Base-by-base conservation (phyloP, 768 basidiomycete species). In the Tylopilus rubrobrunneus region DNA sequence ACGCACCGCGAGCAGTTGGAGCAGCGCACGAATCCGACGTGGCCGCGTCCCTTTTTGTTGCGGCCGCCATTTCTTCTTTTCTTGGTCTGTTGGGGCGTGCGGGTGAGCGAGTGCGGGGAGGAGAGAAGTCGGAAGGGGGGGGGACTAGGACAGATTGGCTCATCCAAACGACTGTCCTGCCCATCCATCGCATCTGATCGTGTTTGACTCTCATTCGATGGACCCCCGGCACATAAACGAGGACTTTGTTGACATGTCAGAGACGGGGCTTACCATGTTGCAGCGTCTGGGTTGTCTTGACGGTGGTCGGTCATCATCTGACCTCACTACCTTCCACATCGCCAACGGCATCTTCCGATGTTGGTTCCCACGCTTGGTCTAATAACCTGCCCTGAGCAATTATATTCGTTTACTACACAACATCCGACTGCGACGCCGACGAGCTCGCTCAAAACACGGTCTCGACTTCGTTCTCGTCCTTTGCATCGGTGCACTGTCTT, bases 1-100 rank as follows among this genome's bases (percentile, higher is more conserved):
- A 97, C 94, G 72, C 92, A 94, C 64, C 97, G 90, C 69, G 92
- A 92, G 84, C 97, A 99, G 86, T 99, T 99, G 63, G 94, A 95
- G 83, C 97, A 99, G 67, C 97, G 89, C 71, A 99, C 83, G 73
- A 90, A 92, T 59, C 74, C 81, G 73, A 93, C 91, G 76, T 97
- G 94, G 73, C 96, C 97, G 69, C 97, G 93, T 67, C 95, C 93
- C 73, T 95, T 92, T 83, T 98, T 97, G 93, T 97, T 98, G 68
- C 97, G 93, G 64, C 96, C 97, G 71, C 87, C 87, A 82, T 91
- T 93, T 90, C 95, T 88, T 92, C 95, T 87, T 81, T 98, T 97
- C 83, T 95, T 96, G 65, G 94, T 98, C 95, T 96, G 71, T 52
- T 61, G 0, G 14, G 25, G 17, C 27, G 14, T 10, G 3, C 7